Evolutionary conservation across 2,329 filamentous ascomycete species (phyloP), one percentile per base, ranked within the genome.

Genomic region (Coniella vitis): DNA sequence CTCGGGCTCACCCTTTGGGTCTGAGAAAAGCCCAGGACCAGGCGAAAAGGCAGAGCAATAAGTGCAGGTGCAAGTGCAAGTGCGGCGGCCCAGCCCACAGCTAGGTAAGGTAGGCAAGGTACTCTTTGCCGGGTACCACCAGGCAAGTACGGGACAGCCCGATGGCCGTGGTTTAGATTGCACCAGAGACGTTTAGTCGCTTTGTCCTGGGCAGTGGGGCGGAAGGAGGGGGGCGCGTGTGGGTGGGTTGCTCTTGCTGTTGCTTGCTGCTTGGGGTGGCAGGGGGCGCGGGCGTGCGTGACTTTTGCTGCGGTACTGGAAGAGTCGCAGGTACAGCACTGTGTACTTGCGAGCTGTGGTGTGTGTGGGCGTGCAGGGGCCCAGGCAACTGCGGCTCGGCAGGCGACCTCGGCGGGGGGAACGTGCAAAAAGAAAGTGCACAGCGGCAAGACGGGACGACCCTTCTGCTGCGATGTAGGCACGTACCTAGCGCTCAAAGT

Each of bases 1-100:
- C 32, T 20, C 47, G 38, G 47, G 48, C 46, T 47, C 20, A 46
- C 45, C 48, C 48, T 50, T 50, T 42, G 47, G 25, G 25, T 22
- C 42, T 46, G 44, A 48, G 37, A 48, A n/a, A n/a, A n/a, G n/a
- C n/a, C n/a, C n/a, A n/a, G n/a, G n/a, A n/a, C n/a, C n/a, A n/a
- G n/a, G n/a, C n/a, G n/a, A n/a, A n/a, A n/a, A n/a, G n/a, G n/a
- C n/a, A n/a, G n/a, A n/a, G n/a, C n/a, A n/a, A n/a, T n/a, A n/a
- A n/a, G n/a, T n/a, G n/a, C n/a, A n/a, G n/a, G n/a, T n/a, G n/a
- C n/a, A n/a, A n/a, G n/a, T n/a, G n/a, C n/a, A n/a, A n/a, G n/a
- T n/a, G n/a, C n/a, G n/a, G n/a, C n/a, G n/a, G n/a, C n/a, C n/a
- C n/a, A n/a, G n/a, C n/a, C n/a, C n/a, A n/a, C n/a, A n/a, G n/a